phyloP scores from a whole-genome alignment of 2,329 filamentous ascomycete genomes.

The Hypoxylon sp. region DNA sequence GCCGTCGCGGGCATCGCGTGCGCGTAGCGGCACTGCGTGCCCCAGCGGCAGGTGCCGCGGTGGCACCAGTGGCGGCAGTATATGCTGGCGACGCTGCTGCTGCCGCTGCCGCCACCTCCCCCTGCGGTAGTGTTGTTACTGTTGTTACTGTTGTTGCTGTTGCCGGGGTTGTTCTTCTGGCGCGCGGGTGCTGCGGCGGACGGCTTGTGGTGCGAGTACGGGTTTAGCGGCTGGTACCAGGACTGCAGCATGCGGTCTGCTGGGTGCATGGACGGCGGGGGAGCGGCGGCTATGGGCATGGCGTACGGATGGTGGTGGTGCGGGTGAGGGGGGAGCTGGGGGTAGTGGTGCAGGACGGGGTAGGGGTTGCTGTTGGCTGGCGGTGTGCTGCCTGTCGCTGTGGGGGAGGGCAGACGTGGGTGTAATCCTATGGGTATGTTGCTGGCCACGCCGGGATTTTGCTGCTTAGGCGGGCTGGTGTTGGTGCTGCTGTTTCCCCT shows the following conservation, averaged over 20 bases:
- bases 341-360: conserved; percentile 6
- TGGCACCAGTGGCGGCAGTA: conserved; percentile 64
- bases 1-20: conserved; percentile 62
- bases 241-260: conserved; percentile 13
- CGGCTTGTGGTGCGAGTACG: neutral
- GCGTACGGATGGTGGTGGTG: conserved; percentile 4
- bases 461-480: neutral
- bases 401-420: conserved; percentile 13
- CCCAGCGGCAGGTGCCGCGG: conserved; percentile 62
- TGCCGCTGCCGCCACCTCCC: neutral
- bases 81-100: conserved; percentile 6
- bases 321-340: neutral
- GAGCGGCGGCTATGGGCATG: neutral
- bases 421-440: neutral
- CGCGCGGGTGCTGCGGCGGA: neutral
- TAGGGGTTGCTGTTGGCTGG: conserved; percentile 10
- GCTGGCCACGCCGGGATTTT: neutral
- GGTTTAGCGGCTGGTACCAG: neutral
- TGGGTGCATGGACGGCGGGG: conserved; percentile 3
- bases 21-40: conserved; percentile 56
- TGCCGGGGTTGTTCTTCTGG: neutral
- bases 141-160: neutral
- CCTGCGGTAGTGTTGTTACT: neutral
- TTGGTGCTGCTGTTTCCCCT: conserved; percentile 1
- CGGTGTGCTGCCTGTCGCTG: conserved; percentile 15